These are phyloP conservation scores for Barbatosphaeria neglecta DNA, from an alignment of 495 filamentous ascomycete species.

Conservation along the genomic window DNA sequence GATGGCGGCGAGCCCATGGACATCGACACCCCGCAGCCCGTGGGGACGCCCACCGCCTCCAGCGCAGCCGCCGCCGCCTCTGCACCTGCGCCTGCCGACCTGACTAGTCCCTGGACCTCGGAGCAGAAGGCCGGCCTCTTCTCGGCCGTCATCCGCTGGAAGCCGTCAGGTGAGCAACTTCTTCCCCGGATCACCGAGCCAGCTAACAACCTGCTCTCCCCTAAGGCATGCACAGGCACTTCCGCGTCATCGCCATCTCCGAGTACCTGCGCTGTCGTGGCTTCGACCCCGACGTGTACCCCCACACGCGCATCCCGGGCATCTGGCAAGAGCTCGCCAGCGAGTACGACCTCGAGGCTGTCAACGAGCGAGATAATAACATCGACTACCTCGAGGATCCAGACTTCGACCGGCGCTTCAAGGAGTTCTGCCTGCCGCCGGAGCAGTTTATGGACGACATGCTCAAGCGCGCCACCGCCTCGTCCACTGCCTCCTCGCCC, in stretches of 20 bases:
- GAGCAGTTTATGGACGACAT: conserved; percentile 69
- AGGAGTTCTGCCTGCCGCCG: conserved; percentile 64
- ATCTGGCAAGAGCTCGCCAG: conserved; percentile 82
- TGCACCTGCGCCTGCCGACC: conserved; percentile 20
- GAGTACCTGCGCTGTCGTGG: conserved; percentile 80
- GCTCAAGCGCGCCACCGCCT: conserved; percentile 51
- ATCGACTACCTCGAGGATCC: conserved; percentile 53
- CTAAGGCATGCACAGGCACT: conserved; percentile 92
- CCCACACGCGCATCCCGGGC: conserved; percentile 76
- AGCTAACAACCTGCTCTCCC: conserved; percentile 4
- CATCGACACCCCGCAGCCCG: conserved; percentile 32
- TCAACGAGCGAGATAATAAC: conserved; percentile 72
- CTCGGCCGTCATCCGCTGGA: conserved; percentile 82
- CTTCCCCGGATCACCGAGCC: not conserved
- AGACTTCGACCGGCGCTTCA: conserved; percentile 39
- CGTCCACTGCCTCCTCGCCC: conserved; percentile 43
- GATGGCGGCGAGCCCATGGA: conserved; percentile 36
- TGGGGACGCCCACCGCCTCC: conserved; percentile 27
- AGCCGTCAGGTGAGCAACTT: conserved; percentile 64
- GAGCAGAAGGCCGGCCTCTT: conserved; percentile 87
- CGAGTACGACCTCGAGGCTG: conserved; percentile 76
- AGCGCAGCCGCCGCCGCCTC: conserved; percentile 9
- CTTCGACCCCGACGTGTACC: conserved; percentile 52
- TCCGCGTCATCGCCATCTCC: conserved; percentile 83
- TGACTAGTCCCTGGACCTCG: conserved; percentile 81